A percentile compares a stretch with the other conserved stretches of the same genome.
Evolutionary conservation across 164 flowering plant genomes (phyloP).

Genomic region (Amborella trichopoda): DNA sequence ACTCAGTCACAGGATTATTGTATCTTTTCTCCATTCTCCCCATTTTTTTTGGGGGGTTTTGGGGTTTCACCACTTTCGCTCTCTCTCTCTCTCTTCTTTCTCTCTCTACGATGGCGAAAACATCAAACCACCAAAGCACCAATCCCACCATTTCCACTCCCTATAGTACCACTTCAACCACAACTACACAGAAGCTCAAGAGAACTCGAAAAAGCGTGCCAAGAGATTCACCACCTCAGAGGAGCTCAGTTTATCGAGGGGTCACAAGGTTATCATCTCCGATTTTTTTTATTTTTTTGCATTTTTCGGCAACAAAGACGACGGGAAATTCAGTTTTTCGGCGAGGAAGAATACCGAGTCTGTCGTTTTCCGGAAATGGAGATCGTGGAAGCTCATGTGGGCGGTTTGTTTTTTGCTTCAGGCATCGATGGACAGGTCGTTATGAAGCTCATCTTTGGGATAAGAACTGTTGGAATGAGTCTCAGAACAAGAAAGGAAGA

Average conservation of each 20-base stretch:
- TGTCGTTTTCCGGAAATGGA: neutral
- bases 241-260: constrained; percentile 80
- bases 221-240: constrained; percentile 73
- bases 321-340: neutral
- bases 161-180: no score
- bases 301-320: neutral
- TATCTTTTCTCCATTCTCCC: no score
- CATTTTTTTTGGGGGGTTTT: no score
- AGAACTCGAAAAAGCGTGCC: constrained; percentile 65
- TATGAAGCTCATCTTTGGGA: constrained; percentile 99
- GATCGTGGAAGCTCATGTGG: neutral
- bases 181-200: constrained; percentile 49
- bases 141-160: no score
- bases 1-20: no score
- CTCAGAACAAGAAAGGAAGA: constrained; percentile 85
- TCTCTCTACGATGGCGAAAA: no score
- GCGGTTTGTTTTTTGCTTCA: constrained; percentile 10
- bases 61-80: no score
- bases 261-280: constrained; percentile 64
- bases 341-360: neutral
- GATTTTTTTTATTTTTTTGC: neutral
- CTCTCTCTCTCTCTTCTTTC: no score
- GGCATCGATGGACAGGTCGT: constrained; percentile 92
- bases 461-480: constrained; percentile 83
- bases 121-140: no score